Evolutionary conservation across 768 basidiomycete genomes (phyloP).

Genomic region (Coprinellus micaceus): DNA sequence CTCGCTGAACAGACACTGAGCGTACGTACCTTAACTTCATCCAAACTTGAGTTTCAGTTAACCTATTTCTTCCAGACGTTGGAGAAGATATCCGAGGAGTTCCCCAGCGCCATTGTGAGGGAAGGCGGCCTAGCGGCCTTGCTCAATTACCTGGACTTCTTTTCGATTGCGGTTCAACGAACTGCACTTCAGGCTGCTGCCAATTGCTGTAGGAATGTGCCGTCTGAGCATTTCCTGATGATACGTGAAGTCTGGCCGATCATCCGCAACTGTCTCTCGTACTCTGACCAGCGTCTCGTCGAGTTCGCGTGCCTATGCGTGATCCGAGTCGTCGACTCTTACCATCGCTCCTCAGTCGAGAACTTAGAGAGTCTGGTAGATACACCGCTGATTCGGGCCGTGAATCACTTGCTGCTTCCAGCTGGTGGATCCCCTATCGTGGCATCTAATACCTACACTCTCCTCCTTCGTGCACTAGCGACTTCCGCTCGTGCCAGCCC

Average conservation of each 20-base stretch:
- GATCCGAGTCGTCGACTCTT: conserved; percentile 91
- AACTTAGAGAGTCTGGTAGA: conserved; percentile 86
- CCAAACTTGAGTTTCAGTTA: conserved; percentile 13
- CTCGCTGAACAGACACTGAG: conserved; percentile 96
- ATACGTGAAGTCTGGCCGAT: conserved; percentile 89
- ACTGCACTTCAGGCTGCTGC: conserved; percentile 95
- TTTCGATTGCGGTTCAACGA: conserved; percentile 95
- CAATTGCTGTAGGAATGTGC: conserved; percentile 93
- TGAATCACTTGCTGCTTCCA: conserved; percentile 82
- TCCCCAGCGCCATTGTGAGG: conserved; percentile 90
- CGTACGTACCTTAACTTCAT: conserved; percentile 51
- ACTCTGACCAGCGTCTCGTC: conserved; percentile 94
- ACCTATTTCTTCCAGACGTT: conserved; percentile 60
- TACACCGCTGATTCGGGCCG: conserved; percentile 69
- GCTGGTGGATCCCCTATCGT: conserved; percentile 85
- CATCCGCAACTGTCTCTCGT: conserved; percentile 86
- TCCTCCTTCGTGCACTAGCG: conserved; percentile 81
- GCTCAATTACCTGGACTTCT: conserved; percentile 96
- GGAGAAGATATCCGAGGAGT: conserved; percentile 98
- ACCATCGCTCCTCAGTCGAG: conserved; percentile 78
- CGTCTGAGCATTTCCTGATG: conserved; percentile 84
- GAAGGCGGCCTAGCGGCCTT: conserved; percentile 93
- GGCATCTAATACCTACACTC: conserved; percentile 82
- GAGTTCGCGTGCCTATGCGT: conserved; percentile 95
- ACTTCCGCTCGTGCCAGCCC: conserved; percentile 87